Conservation (phyloP, 1,284 basidiomycete genomes). For the Volvariella surrecta region DNA sequence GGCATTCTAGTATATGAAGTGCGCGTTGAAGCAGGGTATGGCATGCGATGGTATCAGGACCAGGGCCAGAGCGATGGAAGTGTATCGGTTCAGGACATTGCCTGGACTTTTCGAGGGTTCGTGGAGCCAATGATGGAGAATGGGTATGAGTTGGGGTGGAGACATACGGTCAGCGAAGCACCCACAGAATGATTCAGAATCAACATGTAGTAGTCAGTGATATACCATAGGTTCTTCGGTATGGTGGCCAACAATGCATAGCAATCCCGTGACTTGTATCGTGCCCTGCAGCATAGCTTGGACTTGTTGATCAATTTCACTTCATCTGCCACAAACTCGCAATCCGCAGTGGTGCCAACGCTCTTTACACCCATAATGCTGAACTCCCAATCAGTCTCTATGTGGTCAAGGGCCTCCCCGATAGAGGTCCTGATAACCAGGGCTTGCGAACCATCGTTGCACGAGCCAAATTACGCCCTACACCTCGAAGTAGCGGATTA, state of each 20-base stretch:
- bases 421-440: constrained; percentile 69
- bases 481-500: constrained; percentile 93
- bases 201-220: too few relatives aligned
- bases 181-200: too few relatives aligned
- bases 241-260: too few relatives aligned
- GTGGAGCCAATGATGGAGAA: constrained; percentile 58
- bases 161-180: too few relatives aligned
- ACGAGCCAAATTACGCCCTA: constrained; percentile 86
- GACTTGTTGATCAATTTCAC: too few relatives aligned
- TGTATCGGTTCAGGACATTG: constrained; percentile 8
- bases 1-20: constrained; percentile 49
- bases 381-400: too few relatives aligned
- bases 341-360: background rate
- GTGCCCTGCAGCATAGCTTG: too few relatives aligned
- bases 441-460: constrained; percentile 82
- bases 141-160: constrained; percentile 51
- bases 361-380: background rate
- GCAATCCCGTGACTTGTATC: too few relatives aligned
- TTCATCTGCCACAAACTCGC: too few relatives aligned
- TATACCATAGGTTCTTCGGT: too few relatives aligned
- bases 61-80: background rate
- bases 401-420: constrained; percentile 43
- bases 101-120: constrained; percentile 50
- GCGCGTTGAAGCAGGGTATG: constrained; percentile 47
- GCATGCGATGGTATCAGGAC: constrained; percentile 56